These are phyloP conservation scores for Trichoderma semiorbis DNA, from an alignment of 2,329 filamentous ascomycete genomes.

Conservation along the genomic window DNA sequence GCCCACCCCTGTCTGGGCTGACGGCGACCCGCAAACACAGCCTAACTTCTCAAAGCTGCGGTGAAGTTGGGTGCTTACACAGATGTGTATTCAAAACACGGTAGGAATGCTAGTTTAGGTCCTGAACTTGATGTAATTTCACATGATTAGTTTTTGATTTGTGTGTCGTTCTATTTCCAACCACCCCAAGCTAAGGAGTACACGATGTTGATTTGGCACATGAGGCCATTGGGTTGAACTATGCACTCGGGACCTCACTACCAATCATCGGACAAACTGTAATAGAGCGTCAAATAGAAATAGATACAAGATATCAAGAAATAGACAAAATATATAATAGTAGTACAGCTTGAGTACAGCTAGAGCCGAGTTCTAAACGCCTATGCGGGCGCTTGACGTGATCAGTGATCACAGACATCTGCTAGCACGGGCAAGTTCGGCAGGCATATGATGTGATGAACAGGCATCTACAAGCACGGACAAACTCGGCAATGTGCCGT, in stretches of 20 bases:
- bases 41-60: constrained; percentile 5
- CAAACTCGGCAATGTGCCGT: background rate
- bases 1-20: constrained; percentile 3
- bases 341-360: background rate
- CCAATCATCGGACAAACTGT: background rate
- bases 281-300: background rate
- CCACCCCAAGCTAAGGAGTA: background rate
- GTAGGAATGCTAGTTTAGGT: background rate
- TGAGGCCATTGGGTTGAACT: background rate
- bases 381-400: background rate
- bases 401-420: background rate
- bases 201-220: background rate
- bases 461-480: background rate
- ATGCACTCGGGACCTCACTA: background rate
- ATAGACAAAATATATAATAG: background rate
- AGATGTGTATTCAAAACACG: background rate
- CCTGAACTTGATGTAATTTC: background rate
- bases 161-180: background rate
- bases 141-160: background rate
- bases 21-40: constrained; percentile 4
- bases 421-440: background rate
- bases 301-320: background rate
- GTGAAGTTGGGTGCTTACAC: constrained; percentile 1
- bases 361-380: background rate
- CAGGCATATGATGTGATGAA: background rate